Conservation (phyloP, 1,284 basidiomycete genomes). For the Cystobasidium sp. region DNA sequence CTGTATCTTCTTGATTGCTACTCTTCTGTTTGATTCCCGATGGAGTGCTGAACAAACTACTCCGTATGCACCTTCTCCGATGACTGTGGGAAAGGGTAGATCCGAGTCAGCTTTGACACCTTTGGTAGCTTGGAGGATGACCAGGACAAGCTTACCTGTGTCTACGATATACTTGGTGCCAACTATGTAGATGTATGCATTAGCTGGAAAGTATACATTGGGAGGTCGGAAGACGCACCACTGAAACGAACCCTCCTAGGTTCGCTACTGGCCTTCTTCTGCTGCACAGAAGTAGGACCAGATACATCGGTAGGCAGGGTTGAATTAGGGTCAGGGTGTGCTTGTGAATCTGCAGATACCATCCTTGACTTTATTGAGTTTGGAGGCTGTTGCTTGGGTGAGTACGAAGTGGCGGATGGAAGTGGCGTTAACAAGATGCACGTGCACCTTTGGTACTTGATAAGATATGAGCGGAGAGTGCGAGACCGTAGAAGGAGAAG, state of each 20-base stretch:
- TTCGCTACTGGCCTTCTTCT: constrained; percentile 18
- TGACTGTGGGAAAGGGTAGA: constrained; percentile 51
- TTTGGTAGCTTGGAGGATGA: neutral
- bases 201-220: neutral
- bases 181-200: neutral
- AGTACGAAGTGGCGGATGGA: no score
- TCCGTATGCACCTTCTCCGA: constrained; percentile 60
- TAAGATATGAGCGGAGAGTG: no score
- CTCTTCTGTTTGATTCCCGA: constrained; percentile 54
- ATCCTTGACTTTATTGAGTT: no score
- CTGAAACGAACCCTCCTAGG: constrained; percentile 35
- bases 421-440: no score
- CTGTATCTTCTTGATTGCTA: constrained; percentile 67
- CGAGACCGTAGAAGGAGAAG: no score
- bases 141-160: constrained; percentile 54
- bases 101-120: neutral
- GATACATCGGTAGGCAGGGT: neutral
- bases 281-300: neutral
- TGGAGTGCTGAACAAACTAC: constrained; percentile 53
- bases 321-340: neutral
- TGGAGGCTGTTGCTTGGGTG: no score
- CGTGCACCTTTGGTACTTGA: no score
- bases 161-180: constrained; percentile 52
- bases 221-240: constrained; percentile 5
- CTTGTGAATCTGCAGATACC: no score